A percentile compares a stretch with the other conserved stretches of the same genome.
phyloP scores from a whole-genome alignment of 306 rosid genomes.

The Sindora glabra region DNA sequence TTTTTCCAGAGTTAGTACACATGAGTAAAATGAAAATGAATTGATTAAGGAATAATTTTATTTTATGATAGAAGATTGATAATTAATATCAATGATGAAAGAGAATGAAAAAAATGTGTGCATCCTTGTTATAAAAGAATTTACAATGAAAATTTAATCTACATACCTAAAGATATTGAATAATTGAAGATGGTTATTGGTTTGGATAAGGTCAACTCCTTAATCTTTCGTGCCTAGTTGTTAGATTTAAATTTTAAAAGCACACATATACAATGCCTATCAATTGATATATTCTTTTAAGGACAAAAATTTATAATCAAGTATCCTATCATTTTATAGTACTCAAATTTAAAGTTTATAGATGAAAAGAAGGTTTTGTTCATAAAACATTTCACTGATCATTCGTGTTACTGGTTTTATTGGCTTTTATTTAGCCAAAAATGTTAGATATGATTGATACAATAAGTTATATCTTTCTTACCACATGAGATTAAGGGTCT shows the following conservation, averaged over 20 bases:
- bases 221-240: slow-evolving; percentile 74
- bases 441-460: background rate
- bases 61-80: background rate
- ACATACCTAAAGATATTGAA: slow-evolving; percentile 45
- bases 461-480: background rate
- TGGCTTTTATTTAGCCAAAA: background rate
- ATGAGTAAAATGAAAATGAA: background rate
- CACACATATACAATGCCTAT: background rate
- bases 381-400: background rate
- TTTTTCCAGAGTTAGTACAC: no score
- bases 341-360: background rate
- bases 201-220: slow-evolving; percentile 53
- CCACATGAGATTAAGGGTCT: no score
- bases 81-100: background rate
- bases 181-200: slow-evolving; percentile 61
- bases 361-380: background rate
- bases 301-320: background rate
- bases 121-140: background rate
- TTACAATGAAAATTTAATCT: slow-evolving; percentile 2
- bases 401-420: background rate
- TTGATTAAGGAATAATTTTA: background rate
- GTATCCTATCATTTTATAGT: background rate
- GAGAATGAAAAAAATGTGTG: background rate
- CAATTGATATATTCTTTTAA: background rate
- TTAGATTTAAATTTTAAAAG: slow-evolving; percentile 45